These are phyloP conservation scores for Herpetomonas tarakana DNA, from an alignment of 208 protist genomes.

Conservation along the genomic window DNA sequence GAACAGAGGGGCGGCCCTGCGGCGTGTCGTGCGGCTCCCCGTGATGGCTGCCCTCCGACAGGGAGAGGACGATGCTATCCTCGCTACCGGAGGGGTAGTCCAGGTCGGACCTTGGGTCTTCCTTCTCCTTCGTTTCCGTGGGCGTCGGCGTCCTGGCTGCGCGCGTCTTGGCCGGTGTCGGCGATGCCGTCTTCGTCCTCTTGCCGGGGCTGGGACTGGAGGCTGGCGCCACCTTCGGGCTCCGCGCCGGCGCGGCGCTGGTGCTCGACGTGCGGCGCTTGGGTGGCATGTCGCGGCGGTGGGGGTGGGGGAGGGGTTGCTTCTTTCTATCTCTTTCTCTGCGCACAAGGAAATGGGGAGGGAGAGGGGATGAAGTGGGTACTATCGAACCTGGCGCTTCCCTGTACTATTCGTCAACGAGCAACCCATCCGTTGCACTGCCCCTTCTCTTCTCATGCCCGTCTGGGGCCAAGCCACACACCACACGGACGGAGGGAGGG, in stretches of 20 bases:
- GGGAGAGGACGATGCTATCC: neutral
- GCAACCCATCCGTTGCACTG: no score
- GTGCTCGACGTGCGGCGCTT: conserved; percentile 41
- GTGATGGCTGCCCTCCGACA: neutral
- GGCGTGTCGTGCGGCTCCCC: no score
- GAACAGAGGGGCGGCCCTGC: neutral
- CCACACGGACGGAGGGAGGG: no score
- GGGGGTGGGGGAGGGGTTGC: no score
- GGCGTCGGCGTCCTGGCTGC: neutral
- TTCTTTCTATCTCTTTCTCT: no score
- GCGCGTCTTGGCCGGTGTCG: neutral
- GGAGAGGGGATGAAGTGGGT: no score
- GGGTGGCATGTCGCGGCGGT: conserved; percentile 57
- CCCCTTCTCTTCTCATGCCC: no score
- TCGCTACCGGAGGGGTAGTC: neutral
- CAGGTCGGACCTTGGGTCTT: neutral
- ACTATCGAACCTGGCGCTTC: no score
- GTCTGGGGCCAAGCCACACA: no score
- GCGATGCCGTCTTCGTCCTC: neutral
- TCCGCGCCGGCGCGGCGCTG: conserved; percentile 13
- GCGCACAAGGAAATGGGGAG: no score
- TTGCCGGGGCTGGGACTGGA: neutral
- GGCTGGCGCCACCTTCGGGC: no score
- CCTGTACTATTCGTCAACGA: no score
- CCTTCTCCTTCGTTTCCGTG: neutral